A percentile compares a stretch with the other conserved stretches of the same genome.
These are phyloP conservation scores for Coccomyxa subellipsoidea DNA, from an alignment of 163 green algal species.

Conservation along the genomic window DNA sequence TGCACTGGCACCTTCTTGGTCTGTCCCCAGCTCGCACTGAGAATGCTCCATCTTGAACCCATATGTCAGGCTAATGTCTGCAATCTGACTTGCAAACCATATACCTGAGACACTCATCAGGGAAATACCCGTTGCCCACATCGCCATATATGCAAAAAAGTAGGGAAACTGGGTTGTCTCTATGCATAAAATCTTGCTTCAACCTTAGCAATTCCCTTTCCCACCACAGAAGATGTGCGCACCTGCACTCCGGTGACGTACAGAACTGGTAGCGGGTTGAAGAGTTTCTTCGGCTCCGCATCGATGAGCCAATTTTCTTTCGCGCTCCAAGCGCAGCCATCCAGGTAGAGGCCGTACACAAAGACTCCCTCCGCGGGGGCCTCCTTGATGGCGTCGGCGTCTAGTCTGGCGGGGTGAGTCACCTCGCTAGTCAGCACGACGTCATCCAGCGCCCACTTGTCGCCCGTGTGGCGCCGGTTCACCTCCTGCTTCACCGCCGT, in stretches of 20 bases:
- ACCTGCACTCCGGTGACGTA: conserved; percentile 38
- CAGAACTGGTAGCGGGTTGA: conserved; percentile 51
- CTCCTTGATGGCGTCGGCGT: conserved; percentile 74
- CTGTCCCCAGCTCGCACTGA: too few species aligned
- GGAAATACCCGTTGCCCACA: too few species aligned
- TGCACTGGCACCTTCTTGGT: too few species aligned
- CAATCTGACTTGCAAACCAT: too few species aligned
- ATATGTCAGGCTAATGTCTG: too few species aligned
- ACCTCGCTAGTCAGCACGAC: conserved; percentile 87
- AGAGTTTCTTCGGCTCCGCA: conserved; percentile 87
- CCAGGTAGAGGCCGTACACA: conserved; percentile 89
- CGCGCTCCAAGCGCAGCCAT: conserved; percentile 81
- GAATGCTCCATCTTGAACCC: too few species aligned
- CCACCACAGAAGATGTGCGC: too few species aligned
- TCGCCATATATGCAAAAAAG: too few species aligned
- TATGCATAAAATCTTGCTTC: too few species aligned
- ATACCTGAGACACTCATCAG: too few species aligned
- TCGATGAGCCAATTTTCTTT: conserved; percentile 84
- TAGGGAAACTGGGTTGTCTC: too few species aligned
- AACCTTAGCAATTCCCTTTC: too few species aligned
- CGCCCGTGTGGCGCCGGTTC: conserved; percentile 76
- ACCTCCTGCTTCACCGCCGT: conserved; percentile 95
- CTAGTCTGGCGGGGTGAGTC: conserved; percentile 80
- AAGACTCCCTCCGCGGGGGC: conserved; percentile 82
- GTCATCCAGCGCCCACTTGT: conserved; percentile 93